Evolutionary conservation across 139 green algal genomes (phyloP).

Genomic region (Chlamydomonas incerta): DNA sequence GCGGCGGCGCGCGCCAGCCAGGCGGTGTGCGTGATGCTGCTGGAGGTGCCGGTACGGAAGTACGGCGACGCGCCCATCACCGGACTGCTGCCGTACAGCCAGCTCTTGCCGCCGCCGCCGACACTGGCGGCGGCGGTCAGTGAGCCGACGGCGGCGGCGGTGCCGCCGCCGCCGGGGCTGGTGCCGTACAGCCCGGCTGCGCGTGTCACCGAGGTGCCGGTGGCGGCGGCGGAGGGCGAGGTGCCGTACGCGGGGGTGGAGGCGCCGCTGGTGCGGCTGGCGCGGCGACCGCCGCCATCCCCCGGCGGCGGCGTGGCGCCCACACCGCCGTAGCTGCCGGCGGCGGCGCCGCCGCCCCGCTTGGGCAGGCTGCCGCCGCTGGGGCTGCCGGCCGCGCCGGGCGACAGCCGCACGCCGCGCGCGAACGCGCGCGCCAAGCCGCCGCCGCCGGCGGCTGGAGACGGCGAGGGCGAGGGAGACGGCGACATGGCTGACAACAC

Average conservation of each 20-base stretch:
- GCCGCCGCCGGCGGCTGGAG: too few species aligned
- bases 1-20: conserved; percentile 29
- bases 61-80: conserved; percentile 39
- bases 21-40: conserved; percentile 19
- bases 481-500: not conserved
- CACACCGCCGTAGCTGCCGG: too few species aligned
- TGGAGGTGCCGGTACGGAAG: conserved; percentile 15
- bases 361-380: not conserved
- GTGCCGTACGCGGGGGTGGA: conserved; percentile 22
- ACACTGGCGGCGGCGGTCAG: not conserved
- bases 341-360: not conserved
- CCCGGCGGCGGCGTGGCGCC: not conserved
- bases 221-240: not conserved
- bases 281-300: not conserved
- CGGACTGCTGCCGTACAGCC: conserved; percentile 42
- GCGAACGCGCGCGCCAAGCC: not conserved
- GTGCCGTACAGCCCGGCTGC: not conserved
- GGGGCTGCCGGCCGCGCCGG: not conserved
- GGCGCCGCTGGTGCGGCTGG: not conserved
- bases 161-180: not conserved
- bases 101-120: conserved; percentile 7
- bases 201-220: too few species aligned
- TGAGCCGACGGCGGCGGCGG: not conserved
- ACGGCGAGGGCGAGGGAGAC: not conserved
- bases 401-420: not conserved